Evolutionary conservation across 2,329 filamentous ascomycete genomes (phyloP).

Genomic region (Exophiala mesophila): DNA sequence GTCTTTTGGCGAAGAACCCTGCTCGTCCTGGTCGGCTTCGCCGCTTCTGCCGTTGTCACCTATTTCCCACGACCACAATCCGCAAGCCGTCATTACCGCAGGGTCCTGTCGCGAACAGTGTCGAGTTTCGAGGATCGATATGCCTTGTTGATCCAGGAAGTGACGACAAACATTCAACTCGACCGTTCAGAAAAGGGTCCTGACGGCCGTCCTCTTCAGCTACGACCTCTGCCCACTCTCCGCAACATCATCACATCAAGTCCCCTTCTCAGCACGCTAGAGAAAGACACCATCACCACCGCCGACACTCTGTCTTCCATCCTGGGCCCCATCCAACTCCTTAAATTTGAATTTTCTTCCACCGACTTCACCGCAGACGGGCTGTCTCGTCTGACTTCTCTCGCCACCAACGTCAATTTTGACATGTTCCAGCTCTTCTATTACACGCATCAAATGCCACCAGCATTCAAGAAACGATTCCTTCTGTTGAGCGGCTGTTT

Average conservation of each 20-base stretch:
- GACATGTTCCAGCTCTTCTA: conserved; percentile 35
- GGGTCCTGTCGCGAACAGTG: conserved; percentile 8
- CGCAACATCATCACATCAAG: background rate
- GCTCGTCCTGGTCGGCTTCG: conserved; percentile 38
- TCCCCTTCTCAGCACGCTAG: background rate
- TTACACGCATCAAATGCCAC: conserved; percentile 34
- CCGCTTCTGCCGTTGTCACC: conserved; percentile 11
- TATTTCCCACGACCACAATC: conserved; percentile 13
- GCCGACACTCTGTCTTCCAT: conserved; percentile 33
- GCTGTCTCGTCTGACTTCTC: conserved; percentile 31
- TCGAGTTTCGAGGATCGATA: conserved; percentile 9
- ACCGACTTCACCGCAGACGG: conserved; percentile 35
- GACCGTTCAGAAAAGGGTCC: background rate
- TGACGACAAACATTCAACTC: background rate
- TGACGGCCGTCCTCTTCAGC: background rate
- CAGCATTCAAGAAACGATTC: conserved; percentile 39
- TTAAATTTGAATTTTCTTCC: conserved; percentile 37
- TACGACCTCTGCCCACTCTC: background rate
- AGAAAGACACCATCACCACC: conserved; percentile 28
- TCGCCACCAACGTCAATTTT: conserved; percentile 33
- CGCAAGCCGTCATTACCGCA: conserved; percentile 10
- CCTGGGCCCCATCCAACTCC: conserved; percentile 32
- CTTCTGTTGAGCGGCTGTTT: conserved; percentile 36
- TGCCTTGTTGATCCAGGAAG: conserved; percentile 6
- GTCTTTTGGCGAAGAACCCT: conserved; percentile 47